Base-by-base conservation (phyloP, 805 yeast genomes). In the Lachancea mirantina region DNA sequence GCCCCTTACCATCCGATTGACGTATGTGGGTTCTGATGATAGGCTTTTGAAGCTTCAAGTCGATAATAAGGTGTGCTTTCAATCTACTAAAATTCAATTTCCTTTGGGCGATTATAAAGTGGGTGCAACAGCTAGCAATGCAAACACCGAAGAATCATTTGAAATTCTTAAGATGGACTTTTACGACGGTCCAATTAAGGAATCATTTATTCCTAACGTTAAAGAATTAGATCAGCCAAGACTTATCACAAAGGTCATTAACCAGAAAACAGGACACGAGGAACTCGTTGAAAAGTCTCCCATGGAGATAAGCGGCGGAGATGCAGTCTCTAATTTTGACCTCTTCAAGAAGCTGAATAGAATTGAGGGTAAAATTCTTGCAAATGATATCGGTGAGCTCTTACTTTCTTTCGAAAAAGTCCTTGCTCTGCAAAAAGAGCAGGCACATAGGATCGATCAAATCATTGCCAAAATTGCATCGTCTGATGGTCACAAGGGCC, bases 21-120 rank as follows among this genome's bases (percentile, higher is more conserved):
- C 79, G 6, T 79, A 78, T 46, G 69, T 74, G 15, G 54, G 55
- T 7, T 44, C 46, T 6, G 50, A 59, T 24, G 52, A 54, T 17
- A 60, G 64, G 10, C 55, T 70, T 38, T 64, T 78, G 41, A 77
- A 78, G 43, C 67, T 81, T n/a, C 84, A 82, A 40, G 61, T 79
- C 30, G 84, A 82, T 55, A 82, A 82, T 52, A 74, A 70, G 44
- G 63, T 82, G 36, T 76, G 87, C 49, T 73, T 81, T 55, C 76
- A 76, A 53, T 76, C 87, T 0, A 69, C 72, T 37, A 55, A 71
- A 34, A 60, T 81, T 22, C 49, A 56, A 21, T 49, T 81, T 13
- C 72, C 72, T 19, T 40, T 52, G 5, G 42, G 50, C 1, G 43
- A 59, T 20, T 64, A 70, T 38, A 64, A 57, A 29, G 37, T 80